Evolutionary conservation across 805 yeast species (phyloP).

Genomic region (Cephaloascus fragrans): DNA sequence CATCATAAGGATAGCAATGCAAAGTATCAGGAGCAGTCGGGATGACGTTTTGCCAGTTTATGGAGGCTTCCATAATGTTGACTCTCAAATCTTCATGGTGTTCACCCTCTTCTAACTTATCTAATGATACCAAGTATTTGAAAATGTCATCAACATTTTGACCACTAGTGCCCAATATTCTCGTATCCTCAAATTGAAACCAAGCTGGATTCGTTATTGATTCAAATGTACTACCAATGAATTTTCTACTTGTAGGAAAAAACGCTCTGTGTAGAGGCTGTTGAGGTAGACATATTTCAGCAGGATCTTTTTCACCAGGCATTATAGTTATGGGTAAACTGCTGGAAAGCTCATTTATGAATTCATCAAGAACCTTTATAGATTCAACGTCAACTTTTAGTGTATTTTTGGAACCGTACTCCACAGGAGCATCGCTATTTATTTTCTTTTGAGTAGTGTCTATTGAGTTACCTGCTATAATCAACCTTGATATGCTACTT

Average conservation of each 20-base stretch:
- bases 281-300: conserved; percentile 80
- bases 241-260: conserved; percentile 36
- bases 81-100: conserved; percentile 22
- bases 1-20: conserved; percentile 76
- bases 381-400: conserved; percentile 42
- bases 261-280: conserved; percentile 79
- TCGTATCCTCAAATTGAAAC: conserved; percentile 46
- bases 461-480: conserved; percentile 70
- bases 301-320: conserved; percentile 85
- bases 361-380: conserved; percentile 45
- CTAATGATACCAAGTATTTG: conserved; percentile 47
- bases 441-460: conserved; percentile 8
- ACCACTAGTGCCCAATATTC: conserved; percentile 71
- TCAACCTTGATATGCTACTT: conserved; percentile 33
- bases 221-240: conserved; percentile 18
- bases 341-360: conserved; percentile 44
- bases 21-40: conserved; percentile 97
- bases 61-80: conserved; percentile 53
- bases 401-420: conserved; percentile 42
- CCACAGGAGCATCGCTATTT: conserved; percentile 19
- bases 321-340: conserved; percentile 64
- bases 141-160: conserved; percentile 74
- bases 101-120: conserved; percentile 16
- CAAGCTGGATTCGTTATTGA: conserved; percentile 58
- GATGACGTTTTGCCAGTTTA: conserved; percentile 77